Conservation (phyloP, 345 rosid genomes). For the Firmiana major region DNA sequence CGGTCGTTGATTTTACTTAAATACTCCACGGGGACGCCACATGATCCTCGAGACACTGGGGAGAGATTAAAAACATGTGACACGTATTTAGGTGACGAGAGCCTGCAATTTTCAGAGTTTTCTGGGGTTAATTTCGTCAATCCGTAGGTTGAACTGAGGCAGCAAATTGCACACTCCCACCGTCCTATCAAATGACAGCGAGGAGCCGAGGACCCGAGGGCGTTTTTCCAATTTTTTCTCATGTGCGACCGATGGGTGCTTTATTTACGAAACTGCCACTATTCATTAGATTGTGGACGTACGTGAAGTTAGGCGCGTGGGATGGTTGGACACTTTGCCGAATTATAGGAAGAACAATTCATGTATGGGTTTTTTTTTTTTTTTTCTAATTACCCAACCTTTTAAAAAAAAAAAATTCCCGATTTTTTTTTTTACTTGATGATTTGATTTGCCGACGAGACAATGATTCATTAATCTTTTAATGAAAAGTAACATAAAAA, state of each 20-base stretch:
- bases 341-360: neutral
- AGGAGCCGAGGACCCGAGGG: neutral
- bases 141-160: no score
- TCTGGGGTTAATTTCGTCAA: neutral
- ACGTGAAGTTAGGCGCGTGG: constrained; percentile 12
- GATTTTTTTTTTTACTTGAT: no score
- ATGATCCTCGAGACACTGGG: neutral
- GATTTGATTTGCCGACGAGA: neutral
- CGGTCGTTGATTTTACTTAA: neutral
- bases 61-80: neutral
- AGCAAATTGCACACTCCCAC: neutral
- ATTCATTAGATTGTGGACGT: neutral
- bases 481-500: neutral
- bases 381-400: neutral
- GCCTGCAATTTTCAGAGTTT: neutral
- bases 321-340: neutral
- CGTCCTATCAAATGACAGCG: neutral
- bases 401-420: no score
- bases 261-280: constrained; percentile 7
- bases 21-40: neutral
- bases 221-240: neutral
- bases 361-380: neutral
- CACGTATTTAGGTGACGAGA: neutral
- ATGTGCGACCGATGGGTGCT: no score
- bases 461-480: constrained; percentile 1